Evolutionary conservation across 345 rosid species (phyloP), one percentile per base, ranked within the genome.

Genomic region (Camelina sativa): DNA sequence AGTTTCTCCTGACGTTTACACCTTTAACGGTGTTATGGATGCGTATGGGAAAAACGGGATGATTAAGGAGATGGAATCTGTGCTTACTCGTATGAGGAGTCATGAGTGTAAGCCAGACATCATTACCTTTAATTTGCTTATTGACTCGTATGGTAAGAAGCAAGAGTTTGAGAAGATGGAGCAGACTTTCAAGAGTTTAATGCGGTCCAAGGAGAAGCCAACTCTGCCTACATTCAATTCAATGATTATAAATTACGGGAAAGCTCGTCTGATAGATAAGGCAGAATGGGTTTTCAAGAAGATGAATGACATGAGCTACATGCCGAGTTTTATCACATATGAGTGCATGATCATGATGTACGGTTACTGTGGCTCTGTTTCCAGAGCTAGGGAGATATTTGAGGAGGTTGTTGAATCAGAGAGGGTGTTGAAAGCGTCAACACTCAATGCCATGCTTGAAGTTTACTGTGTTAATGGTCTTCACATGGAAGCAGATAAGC

Each of bases 111-210:
- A 86, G 83, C 97, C 95, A 6, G 96, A 91, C 65, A 76, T 87
- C 19, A 88, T 91, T 53, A 90, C 98, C 5, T 94, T 89, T 68
- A 91, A 91, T 71, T 46, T 86, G 75, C 84, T 94, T 44, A 94
- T 91, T 66, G 97, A 94, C 77, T 82, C 95, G 0, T 90, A 94
- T 62, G 96, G 96, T 47, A 94, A 85, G 84, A 86, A 83, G 83
- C 95, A 88, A 77, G 87, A 84, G 55, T 91, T 94, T 83, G 93
- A 87, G 52, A 94, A 94, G 87, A 94, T 94, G 98, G 98, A 94
- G 64, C 93, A 87, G 81, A 91, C 89, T 23, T 94, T 87, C 71
- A 84, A 84, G 86, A 90, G 96, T 81, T 81, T 91, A 69, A 15
- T 88, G 74, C 84, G 76, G 32, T 90, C 97, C 35, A 90, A 90